Base-by-base conservation (phyloP, 768 basidiomycete species). In the Cystofilobasidium macerans region DNA sequence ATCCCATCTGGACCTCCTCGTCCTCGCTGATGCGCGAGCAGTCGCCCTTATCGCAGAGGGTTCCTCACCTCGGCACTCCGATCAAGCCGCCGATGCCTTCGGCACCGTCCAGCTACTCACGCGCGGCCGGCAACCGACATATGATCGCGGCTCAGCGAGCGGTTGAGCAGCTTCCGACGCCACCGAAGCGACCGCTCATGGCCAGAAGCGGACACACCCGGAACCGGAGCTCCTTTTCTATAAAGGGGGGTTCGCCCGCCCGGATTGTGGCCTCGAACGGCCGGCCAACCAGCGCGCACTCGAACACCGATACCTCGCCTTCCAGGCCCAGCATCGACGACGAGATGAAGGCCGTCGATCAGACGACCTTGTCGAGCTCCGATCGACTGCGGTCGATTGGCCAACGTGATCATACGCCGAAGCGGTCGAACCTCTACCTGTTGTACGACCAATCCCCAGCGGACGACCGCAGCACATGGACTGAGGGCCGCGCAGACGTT, bases 81-180 rank as follows among this genome's bases (percentile, higher is more conserved):
- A 2, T 8, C 14, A 24, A 14, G 16, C 33, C 60, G 33, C 43
- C 42, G 6, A 32, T 45, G 24, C 38, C 43, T 14, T 51, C 20
- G 40, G 30, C 35, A 26, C 18, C 24, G 47, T 36, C 24, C 11
- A 54, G 36, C 62, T 26, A 1, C 20, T 53, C 51, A 5, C 51
- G 51, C 26, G 62, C 62, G 1, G 56, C 53, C 9, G 62, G 62
- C 16, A 63, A 63, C 62, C 48, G 62, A 3, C 62, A 40, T 11
- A 63, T 63, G 62, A 63, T 63, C n/a, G 36, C 38, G 32, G 20
- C 51, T 24, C 62, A n/a, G 24, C 51, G 24, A 24, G 62, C 42
- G 26, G 36, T 40, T n/a, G 51, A 22, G 16, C 7, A 24, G 24
- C 32, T 4, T 4, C 13, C n/a, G 28, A 16, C 33, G 28, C 54